Base-by-base conservation (phyloP, 139 green algal species). In the Bryopsis sp. region DNA sequence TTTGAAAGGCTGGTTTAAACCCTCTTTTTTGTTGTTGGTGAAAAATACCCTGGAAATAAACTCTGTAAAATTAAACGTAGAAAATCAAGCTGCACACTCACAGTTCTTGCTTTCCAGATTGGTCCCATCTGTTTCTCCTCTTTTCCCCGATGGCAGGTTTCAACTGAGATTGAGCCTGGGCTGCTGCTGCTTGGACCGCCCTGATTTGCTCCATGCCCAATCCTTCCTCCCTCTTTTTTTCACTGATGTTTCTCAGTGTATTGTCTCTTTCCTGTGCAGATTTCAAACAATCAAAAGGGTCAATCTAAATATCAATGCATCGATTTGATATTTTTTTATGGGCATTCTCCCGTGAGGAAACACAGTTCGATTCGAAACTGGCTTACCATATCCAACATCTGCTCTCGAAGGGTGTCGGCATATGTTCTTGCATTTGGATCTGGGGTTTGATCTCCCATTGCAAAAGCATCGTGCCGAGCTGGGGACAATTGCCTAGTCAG, bases 401-500 rank as follows among this genome's bases (percentile, higher is more conserved):
- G 73, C 71, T 95, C 85, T 2, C 79, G 74, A 84, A 98, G 92
- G 3, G 92, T 81, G 64, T 98, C 93, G 3, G 85, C 92, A 64
- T 97, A 98, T 2, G 84, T 97, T 33, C 81, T 74, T 34, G 89
- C 80, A n/a, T 78, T 62, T 2, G 82, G 74, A 50, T 90, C 87
- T 48, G 89, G 87, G 24, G 86, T 90, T 69, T 90, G 85, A 70
- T 94, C 84, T 4, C 89, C 89, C 85, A 91, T 91, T 29, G 77
- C 80, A 74, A 95, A 97, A 0, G 93, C 84, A 64, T 98, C 93
- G 48, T 91, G 88, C n/a, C 93, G 80, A 15, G 85, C 81, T 0
- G 93, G 93, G 3, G 90, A 96, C 8, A 98, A 81, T 59, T 89
- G 84, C 54, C 90, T 85, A 47, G 88, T 78, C 67, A 96, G 72